These are phyloP conservation scores for Verticillium alfalfae DNA, from an alignment of 2,329 filamentous ascomycete species.

Conservation along the genomic window DNA sequence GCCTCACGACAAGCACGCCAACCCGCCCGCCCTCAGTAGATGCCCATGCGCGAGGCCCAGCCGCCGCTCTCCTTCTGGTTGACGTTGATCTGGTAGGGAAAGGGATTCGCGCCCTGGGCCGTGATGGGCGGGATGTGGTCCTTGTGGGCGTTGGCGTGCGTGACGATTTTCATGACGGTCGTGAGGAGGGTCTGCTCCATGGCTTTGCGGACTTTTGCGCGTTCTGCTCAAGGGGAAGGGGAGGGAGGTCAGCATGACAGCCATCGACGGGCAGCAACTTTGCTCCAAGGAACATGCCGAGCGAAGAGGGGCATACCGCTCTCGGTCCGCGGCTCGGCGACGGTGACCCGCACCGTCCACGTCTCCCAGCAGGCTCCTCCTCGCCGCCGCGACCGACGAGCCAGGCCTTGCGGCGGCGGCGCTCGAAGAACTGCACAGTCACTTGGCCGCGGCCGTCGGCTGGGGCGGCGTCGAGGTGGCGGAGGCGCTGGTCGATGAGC, in stretches of 20 bases:
- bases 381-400: conserved; percentile 68
- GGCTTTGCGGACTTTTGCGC: conserved; percentile 79
- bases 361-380: conserved; percentile 95
- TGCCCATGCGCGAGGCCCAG: conserved; percentile 75
- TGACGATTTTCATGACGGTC: conserved; percentile 84
- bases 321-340: conserved; percentile 83
- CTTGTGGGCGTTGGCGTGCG: conserved; percentile 80
- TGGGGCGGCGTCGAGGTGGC: conserved; percentile 57
- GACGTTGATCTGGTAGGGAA: conserved; percentile 87
- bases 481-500: conserved; percentile 84
- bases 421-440: conserved; percentile 91
- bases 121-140: conserved; percentile 97
- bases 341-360: conserved; percentile 91
- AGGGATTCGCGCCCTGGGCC: conserved; percentile 88
- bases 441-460: conserved; percentile 70
- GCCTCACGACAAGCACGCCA: too few species aligned
- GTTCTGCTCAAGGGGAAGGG: conserved; percentile 50
- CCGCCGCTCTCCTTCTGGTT: conserved; percentile 74
- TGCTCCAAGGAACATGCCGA: too few species aligned
- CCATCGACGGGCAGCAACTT: too few species aligned
- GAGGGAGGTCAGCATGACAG: neutral
- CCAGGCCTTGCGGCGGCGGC: conserved; percentile 75
- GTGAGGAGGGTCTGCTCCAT: conserved; percentile 88
- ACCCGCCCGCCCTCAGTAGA: conserved; percentile 45
- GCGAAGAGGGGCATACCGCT: conserved; percentile 54